Evolutionary conservation across 352 stramenopile genomes (phyloP), one percentile per base, ranked within the genome.

Genomic region (Saprolegnia parasitica): DNA sequence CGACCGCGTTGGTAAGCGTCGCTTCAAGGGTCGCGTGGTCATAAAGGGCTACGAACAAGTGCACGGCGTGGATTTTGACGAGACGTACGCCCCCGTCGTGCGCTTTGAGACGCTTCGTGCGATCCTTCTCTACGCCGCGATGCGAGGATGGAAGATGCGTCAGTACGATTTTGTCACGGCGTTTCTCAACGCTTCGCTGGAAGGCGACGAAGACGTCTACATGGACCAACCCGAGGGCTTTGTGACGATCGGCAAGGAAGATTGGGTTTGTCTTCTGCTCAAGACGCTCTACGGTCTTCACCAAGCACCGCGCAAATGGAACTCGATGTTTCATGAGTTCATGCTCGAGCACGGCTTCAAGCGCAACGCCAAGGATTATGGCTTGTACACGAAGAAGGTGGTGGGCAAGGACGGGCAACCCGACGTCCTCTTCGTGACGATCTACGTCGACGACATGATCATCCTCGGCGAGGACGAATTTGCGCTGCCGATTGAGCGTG

Each of bases 221-320:
- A 65, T 15, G 73, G 66, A 39, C 46, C 68, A 77, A 26, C 68
- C 68, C 21, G 56, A 42, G 5, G 62, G 61, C 11, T 72, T 70
- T 21, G 52, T 55, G 4, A 21, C 78, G 5, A 45, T 70, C 10
- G 66, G 55, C 16, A 5, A 6, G 9, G 32, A 65, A 18, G 66
- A 50, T 1, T 71, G 72, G 71, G 75, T 81, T 4, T 81, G 73
- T 24, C 1, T 18, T 5, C 55, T 81, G 21, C 61, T 35, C 16
- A 58, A 58, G 37, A 76, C 68, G 26, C 23, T 84, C 0, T 81
- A 84, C 45, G 78, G 71, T 11, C 50, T 82, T 0, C 81, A 82
- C 15, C 71, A 82, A 65, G 71, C 74, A 20, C 71, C 74, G 8
- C 58, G 57, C 11, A 67, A 74, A 4, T 84, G 74, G 74, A 63